These are phyloP conservation scores for Ophiostoma angusticollis DNA, from an alignment of 2,329 filamentous ascomycete species.

Conservation along the genomic window DNA sequence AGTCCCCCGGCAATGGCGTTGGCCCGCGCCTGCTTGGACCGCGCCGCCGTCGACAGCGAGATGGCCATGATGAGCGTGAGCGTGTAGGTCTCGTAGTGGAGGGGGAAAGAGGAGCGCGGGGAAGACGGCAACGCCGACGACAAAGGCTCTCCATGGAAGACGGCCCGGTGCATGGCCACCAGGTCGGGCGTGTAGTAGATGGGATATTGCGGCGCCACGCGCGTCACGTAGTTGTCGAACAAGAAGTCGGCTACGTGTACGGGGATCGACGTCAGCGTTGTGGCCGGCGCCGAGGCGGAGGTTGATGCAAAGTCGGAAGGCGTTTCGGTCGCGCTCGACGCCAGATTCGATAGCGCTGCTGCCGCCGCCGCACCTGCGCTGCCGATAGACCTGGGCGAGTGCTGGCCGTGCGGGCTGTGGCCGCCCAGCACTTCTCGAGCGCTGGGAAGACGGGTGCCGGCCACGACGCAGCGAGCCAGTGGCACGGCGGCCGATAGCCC, in stretches of 20 bases:
- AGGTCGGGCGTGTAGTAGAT: slow-evolving; percentile 6
- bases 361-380: not conserved
- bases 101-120: not conserved
- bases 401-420: too few species aligned
- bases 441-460: slow-evolving; percentile 3
- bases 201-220: slow-evolving; percentile 5
- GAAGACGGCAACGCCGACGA: too few species aligned
- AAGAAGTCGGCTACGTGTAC: slow-evolving; percentile 6
- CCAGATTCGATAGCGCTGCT: too few species aligned
- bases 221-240: slow-evolving; percentile 7
- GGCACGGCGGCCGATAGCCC: slow-evolving; percentile 3
- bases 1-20: slow-evolving; percentile 4
- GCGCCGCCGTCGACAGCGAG: slow-evolving; percentile 4
- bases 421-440: slow-evolving; percentile 1
- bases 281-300: not conserved
- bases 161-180: slow-evolving; percentile 2
- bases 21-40: slow-evolving; percentile 4
- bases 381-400: not conserved
- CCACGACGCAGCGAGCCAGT: slow-evolving; percentile 4
- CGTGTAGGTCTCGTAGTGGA: not conserved
- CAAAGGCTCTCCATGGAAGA: not conserved
- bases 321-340: not conserved
- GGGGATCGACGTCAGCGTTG: not conserved
- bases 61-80: slow-evolving; percentile 7
- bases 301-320: not conserved